Base-by-base conservation (phyloP, 805 yeast genomes). In the Vanderwaltozyma verrucispora region DNA sequence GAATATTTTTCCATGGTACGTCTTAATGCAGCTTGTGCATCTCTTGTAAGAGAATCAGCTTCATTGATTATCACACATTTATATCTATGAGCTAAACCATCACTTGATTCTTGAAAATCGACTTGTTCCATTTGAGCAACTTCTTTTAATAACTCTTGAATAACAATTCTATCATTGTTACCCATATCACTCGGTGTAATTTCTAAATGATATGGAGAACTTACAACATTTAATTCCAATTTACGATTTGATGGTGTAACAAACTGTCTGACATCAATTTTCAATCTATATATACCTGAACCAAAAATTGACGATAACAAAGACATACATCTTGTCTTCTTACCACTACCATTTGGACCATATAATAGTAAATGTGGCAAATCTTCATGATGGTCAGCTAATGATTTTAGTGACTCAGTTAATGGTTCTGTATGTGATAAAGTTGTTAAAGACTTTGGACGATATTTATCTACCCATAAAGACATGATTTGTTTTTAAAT, bases 131-230 rank as follows among this genome's bases (percentile, higher is more conserved):
- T 83, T 51, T 87, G 94, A 2, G 96, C 98, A 32, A 92, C 77
- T 46, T 92, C 97, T 52, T 92, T 92, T 49, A 92, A 69, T 43
- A 92, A 63, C 51, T 92, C 96, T 56, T 92, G 97, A 47, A 92
- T 87, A 24, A 92, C 96, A 36, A 92, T 80, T 44, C 97, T 71
- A 62, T 92, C 99, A 54, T 87, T 86, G 59, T 81, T 86, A 6
- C 97, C 97, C 79, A 92, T 80, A 61, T 92, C 98, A 42, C 92
- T 75, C 7, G 99, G 99, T 2, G 97, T 92, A 50, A 92, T 83
- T 56, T 92, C 99, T 44, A 88, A 63, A 61, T 92, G 99, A 54
- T 80, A 76, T 0, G 89, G 83, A 10, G 94, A 80, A 31, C 95
- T 82, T n/a, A 92, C 83, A 17, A 92, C 87, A 52, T 86, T 92